Conservation (phyloP, 2,329 filamentous ascomycete species). For the Nothomitra cinnamomea region DNA sequence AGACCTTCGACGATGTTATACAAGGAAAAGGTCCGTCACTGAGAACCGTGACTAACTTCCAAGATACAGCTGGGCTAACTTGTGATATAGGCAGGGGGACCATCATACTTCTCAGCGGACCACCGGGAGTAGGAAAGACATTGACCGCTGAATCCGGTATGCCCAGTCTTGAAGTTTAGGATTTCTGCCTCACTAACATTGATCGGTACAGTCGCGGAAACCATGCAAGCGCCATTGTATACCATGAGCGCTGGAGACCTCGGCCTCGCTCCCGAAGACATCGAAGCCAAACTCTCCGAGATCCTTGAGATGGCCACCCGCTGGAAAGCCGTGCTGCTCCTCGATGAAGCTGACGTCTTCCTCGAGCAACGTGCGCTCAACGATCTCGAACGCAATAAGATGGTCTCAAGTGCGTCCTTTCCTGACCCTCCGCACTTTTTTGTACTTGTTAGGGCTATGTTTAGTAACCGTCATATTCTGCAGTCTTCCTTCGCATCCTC, state of each 20-base stretch:
- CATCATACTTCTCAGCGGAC: conserved; percentile 32
- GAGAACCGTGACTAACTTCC: background rate
- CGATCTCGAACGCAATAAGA: conserved; percentile 28
- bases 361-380: conserved; percentile 22
- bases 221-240: conserved; percentile 33
- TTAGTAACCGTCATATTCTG: background rate
- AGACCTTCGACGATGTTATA: conserved; percentile 32
- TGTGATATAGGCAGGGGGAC: conserved; percentile 20
- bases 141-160: conserved; percentile 27
- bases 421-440: background rate
- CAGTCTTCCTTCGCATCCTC: conserved; percentile 21
- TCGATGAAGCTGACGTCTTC: too few species aligned
- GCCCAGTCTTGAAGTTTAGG: conserved; percentile 2
- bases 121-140: conserved; percentile 37
- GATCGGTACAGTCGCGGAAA: conserved; percentile 26
- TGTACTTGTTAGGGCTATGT: background rate
- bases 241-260: conserved; percentile 33
- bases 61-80: background rate
- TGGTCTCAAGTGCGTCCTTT: conserved; percentile 20
- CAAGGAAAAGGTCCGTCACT: conserved; percentile 30
- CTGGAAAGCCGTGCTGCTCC: conserved; percentile 34
- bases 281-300: conserved; percentile 28
- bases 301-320: conserved; percentile 30
- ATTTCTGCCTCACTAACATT: background rate
- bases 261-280: conserved; percentile 24